Conservation (phyloP, 768 basidiomycete genomes). For the Russula sp. region DNA sequence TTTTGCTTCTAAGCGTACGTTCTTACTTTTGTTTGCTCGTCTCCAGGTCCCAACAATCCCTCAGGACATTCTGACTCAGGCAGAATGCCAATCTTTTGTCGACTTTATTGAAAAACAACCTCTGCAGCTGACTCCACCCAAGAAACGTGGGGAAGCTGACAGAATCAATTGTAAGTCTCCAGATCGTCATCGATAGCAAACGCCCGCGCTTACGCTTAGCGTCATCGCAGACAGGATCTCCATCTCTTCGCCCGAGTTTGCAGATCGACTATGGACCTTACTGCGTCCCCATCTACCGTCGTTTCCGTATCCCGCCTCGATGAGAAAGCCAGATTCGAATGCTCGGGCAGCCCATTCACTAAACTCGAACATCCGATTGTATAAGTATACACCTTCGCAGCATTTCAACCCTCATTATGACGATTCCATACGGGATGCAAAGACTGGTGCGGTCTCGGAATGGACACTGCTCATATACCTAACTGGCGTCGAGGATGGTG, state of each 20-base stretch:
- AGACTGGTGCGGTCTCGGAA: constrained; percentile 58
- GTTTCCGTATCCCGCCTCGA: constrained; percentile 38
- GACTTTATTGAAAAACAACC: constrained; percentile 54
- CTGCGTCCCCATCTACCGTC: constrained; percentile 52
- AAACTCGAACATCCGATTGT: constrained; percentile 69
- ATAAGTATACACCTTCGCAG: constrained; percentile 56
- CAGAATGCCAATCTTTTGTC: constrained; percentile 54
- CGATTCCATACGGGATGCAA: constrained; percentile 53
- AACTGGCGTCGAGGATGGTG: constrained; percentile 63
- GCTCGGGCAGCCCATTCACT: constrained; percentile 45
- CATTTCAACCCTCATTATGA: constrained; percentile 76
- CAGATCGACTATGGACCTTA: constrained; percentile 40
- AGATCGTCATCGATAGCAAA: background rate
- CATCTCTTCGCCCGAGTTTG: constrained; percentile 50
- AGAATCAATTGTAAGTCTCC: constrained; percentile 53
- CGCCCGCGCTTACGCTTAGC: background rate
- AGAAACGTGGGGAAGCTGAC: constrained; percentile 65
- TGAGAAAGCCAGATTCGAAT: constrained; percentile 24
- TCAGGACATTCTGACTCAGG: constrained; percentile 49
- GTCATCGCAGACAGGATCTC: constrained; percentile 49
- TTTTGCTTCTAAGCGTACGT: constrained; percentile 52
- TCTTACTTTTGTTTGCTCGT: background rate
- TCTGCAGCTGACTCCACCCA: constrained; percentile 60
- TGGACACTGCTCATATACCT: constrained; percentile 75
- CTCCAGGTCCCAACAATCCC: background rate